Evolutionary conservation across 2,329 filamentous ascomycete species (phyloP), one percentile per base, ranked within the genome.

Genomic region (Diaporthe citrichinensis): DNA sequence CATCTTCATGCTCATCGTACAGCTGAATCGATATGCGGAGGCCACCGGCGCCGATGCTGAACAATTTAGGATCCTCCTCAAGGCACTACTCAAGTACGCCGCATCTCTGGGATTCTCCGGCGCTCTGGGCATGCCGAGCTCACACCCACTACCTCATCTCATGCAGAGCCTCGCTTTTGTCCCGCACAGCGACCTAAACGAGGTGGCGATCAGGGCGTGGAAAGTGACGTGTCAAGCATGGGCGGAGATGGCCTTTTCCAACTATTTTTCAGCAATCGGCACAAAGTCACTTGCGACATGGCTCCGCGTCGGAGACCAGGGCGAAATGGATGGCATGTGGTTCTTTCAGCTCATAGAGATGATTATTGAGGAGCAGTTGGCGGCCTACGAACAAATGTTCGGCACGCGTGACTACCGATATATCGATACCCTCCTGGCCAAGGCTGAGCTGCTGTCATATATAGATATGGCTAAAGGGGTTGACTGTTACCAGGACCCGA

Each of bases 191-290:
- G 72, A 73, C 15, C 49, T 73, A 61, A 34, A 39, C 31, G 72
- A 73, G 61, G 72, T 73, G 49, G 39, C 72, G 23, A 68, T 68
- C 59, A 53, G 72, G 25, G 72, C 72, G 4, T 73, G 72, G 72
- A 62, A 53, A 4, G 72, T 73, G 17, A 68, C 61, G 12, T 55
- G 58, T 6, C 72, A 73, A 28, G 72, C 72, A 3, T 73, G 72
- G 72, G 41, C 49, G 5, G 72, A 68, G 10, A 36, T 68, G 62
- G 44, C 62, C 5, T 68, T 68, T 10, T 8, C 25, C 62, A 49
- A 14, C 8, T 25, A 12, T 23, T 51, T 39, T 25, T n/a, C 72
- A 4, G 39, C 25, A 9, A 31, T 73, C 28, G 49, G 58, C 34
- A 25, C 59, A 4, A 55, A 49, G 12, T 57, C 49, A 10, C 28